phyloP scores from a whole-genome alignment of 345 rosid species.

The Eucalyptus pauciflora region DNA sequence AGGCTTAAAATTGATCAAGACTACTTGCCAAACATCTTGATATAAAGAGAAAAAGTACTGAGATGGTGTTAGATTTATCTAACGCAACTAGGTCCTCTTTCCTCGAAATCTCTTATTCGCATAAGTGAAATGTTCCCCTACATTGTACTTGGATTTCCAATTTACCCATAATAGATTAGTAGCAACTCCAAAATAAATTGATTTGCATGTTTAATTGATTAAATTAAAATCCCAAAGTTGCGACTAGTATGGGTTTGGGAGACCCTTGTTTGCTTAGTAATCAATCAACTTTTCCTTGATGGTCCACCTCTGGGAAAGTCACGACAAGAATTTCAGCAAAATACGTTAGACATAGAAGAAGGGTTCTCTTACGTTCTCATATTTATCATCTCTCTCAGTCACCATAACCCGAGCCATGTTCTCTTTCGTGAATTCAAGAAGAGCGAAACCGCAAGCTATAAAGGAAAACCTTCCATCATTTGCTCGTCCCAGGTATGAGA shows the following conservation, averaged over 20 bases:
- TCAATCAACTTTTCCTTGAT: background rate
- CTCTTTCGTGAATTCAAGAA: background rate
- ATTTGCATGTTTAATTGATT: background rate
- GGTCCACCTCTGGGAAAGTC: background rate
- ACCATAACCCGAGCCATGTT: background rate
- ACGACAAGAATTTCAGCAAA: background rate
- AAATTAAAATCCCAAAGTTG: background rate
- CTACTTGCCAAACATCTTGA: background rate
- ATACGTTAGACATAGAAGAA: background rate
- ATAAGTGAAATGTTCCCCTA: too few relatives aligned
- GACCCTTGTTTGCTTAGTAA: background rate
- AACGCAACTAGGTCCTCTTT: rapidly evolving
- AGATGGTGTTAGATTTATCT: too few relatives aligned
- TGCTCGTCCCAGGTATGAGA: background rate
- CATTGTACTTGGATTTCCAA: too few relatives aligned
- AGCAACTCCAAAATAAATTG: background rate
- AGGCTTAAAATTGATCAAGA: background rate
- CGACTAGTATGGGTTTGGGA: rapidly evolving
- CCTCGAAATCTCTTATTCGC: background rate
- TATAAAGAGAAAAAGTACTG: too few relatives aligned
- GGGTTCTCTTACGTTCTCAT: background rate
- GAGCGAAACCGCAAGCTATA: background rate
- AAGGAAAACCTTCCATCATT: background rate
- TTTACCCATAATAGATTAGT: background rate
- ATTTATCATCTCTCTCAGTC: too few relatives aligned